Conservation (phyloP, 305 asterid species). For the Solanum hybrid region DNA sequence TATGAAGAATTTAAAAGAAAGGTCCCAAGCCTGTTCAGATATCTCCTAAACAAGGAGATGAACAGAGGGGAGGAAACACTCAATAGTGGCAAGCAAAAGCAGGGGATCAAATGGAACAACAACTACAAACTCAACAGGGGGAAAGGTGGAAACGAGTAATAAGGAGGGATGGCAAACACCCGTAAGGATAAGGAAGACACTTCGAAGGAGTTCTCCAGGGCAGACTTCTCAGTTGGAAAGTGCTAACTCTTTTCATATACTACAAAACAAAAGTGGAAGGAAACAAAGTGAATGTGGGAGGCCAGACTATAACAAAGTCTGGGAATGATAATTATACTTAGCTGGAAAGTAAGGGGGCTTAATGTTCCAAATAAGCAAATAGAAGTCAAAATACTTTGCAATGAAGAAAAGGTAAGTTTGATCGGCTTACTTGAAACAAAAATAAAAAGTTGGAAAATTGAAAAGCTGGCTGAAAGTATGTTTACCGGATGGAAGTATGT, state of each 20-base stretch:
- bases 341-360: neutral
- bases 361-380: neutral
- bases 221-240: neutral
- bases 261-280: neutral
- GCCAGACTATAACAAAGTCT: neutral
- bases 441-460: neutral
- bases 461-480: neutral
- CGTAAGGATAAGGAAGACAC: neutral
- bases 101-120: neutral
- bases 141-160: neutral
- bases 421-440: neutral
- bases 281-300: neutral
- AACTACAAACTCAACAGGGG: neutral
- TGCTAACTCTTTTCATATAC: neutral
- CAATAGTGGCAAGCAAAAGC: neutral
- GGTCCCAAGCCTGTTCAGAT: no score
- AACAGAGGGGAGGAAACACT: neutral
- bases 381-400: neutral
- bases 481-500: no score
- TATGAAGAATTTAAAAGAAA: neutral
- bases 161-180: neutral
- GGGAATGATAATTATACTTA: neutral
- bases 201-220: neutral
- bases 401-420: neutral
- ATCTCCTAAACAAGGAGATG: neutral